Evolutionary conservation across 306 rosid genomes (phyloP), one percentile per base, ranked within the genome.

Genomic region (Casuarina glauca): DNA sequence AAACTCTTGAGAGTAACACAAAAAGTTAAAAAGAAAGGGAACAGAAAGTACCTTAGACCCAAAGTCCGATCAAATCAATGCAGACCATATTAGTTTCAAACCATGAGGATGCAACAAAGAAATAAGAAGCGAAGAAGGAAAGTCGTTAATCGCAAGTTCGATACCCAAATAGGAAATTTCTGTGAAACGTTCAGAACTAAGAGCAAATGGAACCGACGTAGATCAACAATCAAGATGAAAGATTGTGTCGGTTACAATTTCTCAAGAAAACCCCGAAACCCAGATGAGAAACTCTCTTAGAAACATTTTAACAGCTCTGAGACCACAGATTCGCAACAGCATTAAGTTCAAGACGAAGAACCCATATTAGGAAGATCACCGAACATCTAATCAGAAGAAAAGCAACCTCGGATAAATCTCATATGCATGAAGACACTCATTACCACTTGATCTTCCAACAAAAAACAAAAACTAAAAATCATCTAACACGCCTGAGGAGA

Each of bases 171-270:
- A 41, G 8, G 12, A 67, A 67, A 16, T 67, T 43, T 4, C 35
- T 39, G 20, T 41, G 42, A 20, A 16, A 57, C 39, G 41, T 49
- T 12, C 7, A 42, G 50, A 78, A 69, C n/a, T 5, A 77, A 49
- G 68, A 19, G 44, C 44, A 63, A 38, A 39, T 38, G 49, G 19
- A 62, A 44, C 44, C 19, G 19, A 36, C 77, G 42, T 74, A 19
- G 74, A 44, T 70, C 26, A 11, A 54, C 73, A 57, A 82, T 81
- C 83, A 75, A 35, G 74, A 81, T 73, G 44, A 81, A 50, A 39
- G 53, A 66, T 74, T 52, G 2, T 44, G 52, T 42, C 38, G n/a
- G 62, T 38, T 39, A 32, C 26, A 38, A 43, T 10, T 7, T 38
- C 9, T 13, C 32, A 41, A 13, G 19, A 39, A 38, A 43, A 36